Evolutionary conservation across 1,284 basidiomycete species (phyloP), one percentile per base, ranked within the genome.

Genomic region (Ceratobasidium sp.): DNA sequence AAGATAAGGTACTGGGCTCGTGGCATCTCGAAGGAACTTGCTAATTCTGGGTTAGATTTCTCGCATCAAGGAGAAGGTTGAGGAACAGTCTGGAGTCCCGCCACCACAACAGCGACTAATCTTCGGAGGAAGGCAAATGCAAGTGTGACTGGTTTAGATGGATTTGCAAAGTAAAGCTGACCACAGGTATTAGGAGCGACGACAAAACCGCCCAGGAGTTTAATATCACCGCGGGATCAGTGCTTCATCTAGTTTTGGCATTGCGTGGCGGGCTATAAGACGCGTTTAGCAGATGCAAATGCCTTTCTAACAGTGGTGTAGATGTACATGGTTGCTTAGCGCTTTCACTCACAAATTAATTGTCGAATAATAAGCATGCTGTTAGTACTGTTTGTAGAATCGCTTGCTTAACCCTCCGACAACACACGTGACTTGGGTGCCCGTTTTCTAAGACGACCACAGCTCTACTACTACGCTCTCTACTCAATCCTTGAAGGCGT

Each of bases 21-120:
- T 69, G 52, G 43, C 8, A 34, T 60, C 22, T 40, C 29, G 38
- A 32, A 42, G 12, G 40, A 56, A n/a, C 38, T 49, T 25, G 40
- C 38, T 40, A 8, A 50, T 27, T n/a, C 43, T n/a, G 27, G 6
- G 6, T 31, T 74, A 97, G 96, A 94, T 98, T 77, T 85, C 87
- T 54, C 89, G 94, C 74, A 96, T 99, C 82, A 99, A 99, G 83
- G 96, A 98, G 84, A 92, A 94, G 79, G 94, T 99, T 34, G 97
- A 99, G 79, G 96, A 98, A 82, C 97, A 99, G 81, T 96, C 96
- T 45, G 97, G 96, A 76, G 97, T 99, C 56, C 97, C 97, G 17
- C 96, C 97, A 71, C 92, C 86, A 43, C 97, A 99, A 80, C 97
- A 99, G 79, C 88, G 97, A 71, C 81, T 99, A 75, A 99, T 99